Base-by-base conservation (phyloP, 495 filamentous ascomycete species). In the Penicillium coprophilum region DNA sequence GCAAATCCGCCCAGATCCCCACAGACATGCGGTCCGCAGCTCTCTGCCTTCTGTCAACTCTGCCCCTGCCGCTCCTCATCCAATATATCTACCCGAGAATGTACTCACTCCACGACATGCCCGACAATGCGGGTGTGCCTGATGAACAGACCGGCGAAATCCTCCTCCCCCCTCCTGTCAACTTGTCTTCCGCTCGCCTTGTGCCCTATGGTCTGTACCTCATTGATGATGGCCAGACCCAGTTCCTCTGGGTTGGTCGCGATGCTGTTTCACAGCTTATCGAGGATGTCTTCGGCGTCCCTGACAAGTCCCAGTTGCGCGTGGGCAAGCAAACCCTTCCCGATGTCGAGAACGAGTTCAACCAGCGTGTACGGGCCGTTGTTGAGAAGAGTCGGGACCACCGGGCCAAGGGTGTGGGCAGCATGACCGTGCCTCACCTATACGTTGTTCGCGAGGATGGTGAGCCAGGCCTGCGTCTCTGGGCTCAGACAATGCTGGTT, bases 91-190 rank as follows among this genome's bases (percentile, higher is more conserved):
- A 97, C 76, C 92, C 93, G 17, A 85, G 85, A 59, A 81, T 97
- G 64, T 96, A 96, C 77, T 96, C 91, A 5, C 82, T 97, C 39
- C 93, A 97, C 63, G 93, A 97, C 72, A 97, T 98, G 94, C 92
- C 94, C n/a, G 91, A 96, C 72, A 85, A 84, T 57, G 91, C 92
- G 6, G 94, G 94, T 48, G 71, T 92, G 30, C 89, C 92, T 1
- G 89, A 97, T 66, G 81, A 86, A 27, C 79, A 87, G 58, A 96
- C 88, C 0, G 90, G 91, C 56, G 90, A 94, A 64, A 97, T 93
- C 55, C 76, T 88, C 21, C 84, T 98, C 11, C 94, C 94, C 11
- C 91, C 88, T 7, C 79, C 89, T 2, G 71, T 89, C 65, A 97
- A 97, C 70, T 80, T 97, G 58, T 91, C 92, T 15, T 94, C 91